Evolutionary conservation across 305 asterid species (phyloP).

Genomic region (Fraxinus nigra): DNA sequence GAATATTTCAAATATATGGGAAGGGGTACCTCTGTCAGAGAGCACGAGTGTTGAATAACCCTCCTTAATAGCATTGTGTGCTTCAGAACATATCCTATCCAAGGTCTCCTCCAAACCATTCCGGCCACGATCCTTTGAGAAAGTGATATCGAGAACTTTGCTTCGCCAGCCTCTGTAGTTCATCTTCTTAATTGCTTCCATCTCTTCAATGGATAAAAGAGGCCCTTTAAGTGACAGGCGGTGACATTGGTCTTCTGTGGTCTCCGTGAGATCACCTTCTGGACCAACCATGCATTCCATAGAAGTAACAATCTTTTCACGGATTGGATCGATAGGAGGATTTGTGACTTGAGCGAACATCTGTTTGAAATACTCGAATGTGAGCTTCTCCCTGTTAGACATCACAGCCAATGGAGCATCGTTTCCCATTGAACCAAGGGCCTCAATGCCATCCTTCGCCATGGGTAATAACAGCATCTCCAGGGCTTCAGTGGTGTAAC

Average conservation of each 20-base stretch:
- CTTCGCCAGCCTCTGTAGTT: conserved; percentile 91
- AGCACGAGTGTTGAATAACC: conserved; percentile 88
- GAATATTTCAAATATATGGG: neutral
- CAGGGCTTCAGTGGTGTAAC: conserved; percentile 86
- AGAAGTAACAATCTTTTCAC: conserved; percentile 98
- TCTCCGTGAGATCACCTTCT: conserved; percentile 98
- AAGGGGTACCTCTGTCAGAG: conserved; percentile 81
- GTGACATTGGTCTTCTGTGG: conserved; percentile 94
- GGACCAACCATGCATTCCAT: conserved; percentile 98
- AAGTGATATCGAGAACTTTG: conserved; percentile 90
- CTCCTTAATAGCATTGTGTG: conserved; percentile 79
- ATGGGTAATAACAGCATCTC: conserved; percentile 96
- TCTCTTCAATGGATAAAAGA: conserved; percentile 72
- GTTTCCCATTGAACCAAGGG: conserved; percentile 99
- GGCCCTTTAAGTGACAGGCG: conserved; percentile 96
- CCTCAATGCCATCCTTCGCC: conserved; percentile 96
- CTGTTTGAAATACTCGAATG: conserved; percentile 93
- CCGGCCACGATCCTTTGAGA: conserved; percentile 60
- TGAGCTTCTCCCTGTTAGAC: conserved; percentile 94
- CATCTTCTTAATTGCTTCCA: conserved; percentile 93
- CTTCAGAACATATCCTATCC: conserved; percentile 84
- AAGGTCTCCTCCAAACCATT: conserved; percentile 93
- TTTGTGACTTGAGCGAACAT: conserved; percentile 99
- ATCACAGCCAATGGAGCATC: conserved; percentile 98
- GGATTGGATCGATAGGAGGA: conserved; percentile 95